Evolutionary conservation across 345 rosid genomes (phyloP).

Genomic region (Sonneratia caseolaris): DNA sequence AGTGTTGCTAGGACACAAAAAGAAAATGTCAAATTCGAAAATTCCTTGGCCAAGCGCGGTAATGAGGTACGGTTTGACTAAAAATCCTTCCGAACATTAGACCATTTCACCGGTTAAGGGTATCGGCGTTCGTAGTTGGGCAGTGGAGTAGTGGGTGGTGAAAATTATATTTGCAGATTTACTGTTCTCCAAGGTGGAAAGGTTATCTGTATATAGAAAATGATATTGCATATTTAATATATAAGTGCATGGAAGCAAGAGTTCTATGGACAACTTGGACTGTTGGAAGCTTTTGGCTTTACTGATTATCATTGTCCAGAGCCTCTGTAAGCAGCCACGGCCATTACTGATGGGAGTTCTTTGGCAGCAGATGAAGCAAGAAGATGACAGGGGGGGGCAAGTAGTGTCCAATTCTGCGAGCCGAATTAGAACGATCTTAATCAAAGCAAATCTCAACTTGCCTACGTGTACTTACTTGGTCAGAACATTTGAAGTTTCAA

Average conservation of each 20-base stretch:
- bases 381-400: not conserved
- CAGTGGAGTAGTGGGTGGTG: not conserved
- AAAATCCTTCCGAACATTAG: not conserved
- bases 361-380: not conserved
- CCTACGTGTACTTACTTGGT: too few relatives aligned
- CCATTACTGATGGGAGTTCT: not conserved
- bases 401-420: not conserved
- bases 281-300: not conserved
- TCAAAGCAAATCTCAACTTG: too few relatives aligned
- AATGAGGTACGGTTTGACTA: not conserved
- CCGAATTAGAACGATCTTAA: too few relatives aligned
- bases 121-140: not conserved
- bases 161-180: not conserved
- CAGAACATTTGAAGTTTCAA: too few relatives aligned
- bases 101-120: not conserved
- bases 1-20: not conserved
- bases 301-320: not conserved
- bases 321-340: not conserved
- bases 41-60: too few relatives aligned
- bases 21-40: not conserved
- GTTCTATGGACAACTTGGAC: constrained; percentile 1
- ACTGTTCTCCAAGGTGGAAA: not conserved
- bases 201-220: not conserved
- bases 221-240: not conserved
- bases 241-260: not conserved